Percentiles rank a stretch among this genome's conserved stretches.
These are phyloP conservation scores for Ganoderma lucidum DNA, from an alignment of 1,284 basidiomycete genomes.

Conservation along the genomic window DNA sequence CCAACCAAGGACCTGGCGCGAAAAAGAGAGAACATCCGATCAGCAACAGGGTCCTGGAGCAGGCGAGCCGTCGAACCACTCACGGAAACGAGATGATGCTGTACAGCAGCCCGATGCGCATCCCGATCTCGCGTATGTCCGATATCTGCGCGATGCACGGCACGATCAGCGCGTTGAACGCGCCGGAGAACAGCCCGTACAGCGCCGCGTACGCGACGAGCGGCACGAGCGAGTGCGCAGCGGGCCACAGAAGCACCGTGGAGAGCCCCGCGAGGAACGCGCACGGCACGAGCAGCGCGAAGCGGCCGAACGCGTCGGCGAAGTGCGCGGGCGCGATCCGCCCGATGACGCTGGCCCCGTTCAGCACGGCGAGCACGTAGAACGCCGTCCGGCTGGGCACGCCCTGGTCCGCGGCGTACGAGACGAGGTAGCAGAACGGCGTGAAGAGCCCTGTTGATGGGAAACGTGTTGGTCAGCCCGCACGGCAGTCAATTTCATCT, in stretches of 20 bases:
- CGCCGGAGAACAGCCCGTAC: constrained; percentile 56
- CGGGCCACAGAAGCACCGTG: constrained; percentile 65
- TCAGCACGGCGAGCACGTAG: constrained; percentile 67
- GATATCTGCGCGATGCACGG: constrained; percentile 49
- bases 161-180: constrained; percentile 45
- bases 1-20: constrained; percentile 61
- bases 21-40: background rate
- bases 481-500: constrained; percentile 1
- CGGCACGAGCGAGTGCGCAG: constrained; percentile 41
- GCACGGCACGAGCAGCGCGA: constrained; percentile 66
- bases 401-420: constrained; percentile 34
- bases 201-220: constrained; percentile 61
- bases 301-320: constrained; percentile 65
- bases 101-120: constrained; percentile 67
- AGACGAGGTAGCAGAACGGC: constrained; percentile 50
- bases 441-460: constrained; percentile 58
- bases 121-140: constrained; percentile 61
- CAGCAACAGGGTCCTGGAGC: background rate
- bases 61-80: constrained; percentile 43
- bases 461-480: background rate
- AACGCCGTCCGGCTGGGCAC: constrained; percentile 41
- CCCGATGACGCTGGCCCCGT: constrained; percentile 66
- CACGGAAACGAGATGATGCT: constrained; percentile 71
- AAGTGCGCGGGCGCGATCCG: constrained; percentile 67
- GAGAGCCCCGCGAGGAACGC: constrained; percentile 66